Evolutionary conservation across 176 grass and related monocot species (phyloP).

Genomic region (Urochloa ruziziensis): DNA sequence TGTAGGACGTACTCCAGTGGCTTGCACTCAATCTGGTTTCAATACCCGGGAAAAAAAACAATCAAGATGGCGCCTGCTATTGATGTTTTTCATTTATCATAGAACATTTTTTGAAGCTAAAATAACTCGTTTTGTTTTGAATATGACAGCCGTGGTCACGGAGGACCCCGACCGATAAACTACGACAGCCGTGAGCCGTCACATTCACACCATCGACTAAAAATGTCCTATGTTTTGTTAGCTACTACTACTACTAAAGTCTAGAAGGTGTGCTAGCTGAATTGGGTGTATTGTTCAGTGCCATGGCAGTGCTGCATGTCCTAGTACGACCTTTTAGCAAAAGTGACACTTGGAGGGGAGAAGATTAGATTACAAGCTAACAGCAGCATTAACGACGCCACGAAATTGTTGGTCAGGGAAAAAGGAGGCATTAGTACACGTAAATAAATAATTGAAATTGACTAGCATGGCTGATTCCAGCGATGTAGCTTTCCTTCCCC

Average conservation of each 20-base stretch:
- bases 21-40: too few relatives aligned
- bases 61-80: too few relatives aligned
- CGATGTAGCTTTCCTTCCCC: slow-evolving; percentile 4
- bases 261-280: not conserved
- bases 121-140: too few relatives aligned
- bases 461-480: slow-evolving; percentile 22
- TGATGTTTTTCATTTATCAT: too few relatives aligned
- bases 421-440: not conserved
- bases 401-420: not conserved
- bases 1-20: too few relatives aligned
- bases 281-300: not conserved
- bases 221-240: not conserved
- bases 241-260: not conserved
- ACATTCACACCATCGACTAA: not conserved
- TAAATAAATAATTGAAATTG: slow-evolving; percentile 22
- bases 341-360: not conserved
- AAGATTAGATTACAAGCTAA: slow-evolving; percentile 25
- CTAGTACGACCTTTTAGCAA: not conserved
- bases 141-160: too few relatives aligned
- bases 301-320: not conserved
- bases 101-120: too few relatives aligned
- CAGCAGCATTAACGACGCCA: not conserved
- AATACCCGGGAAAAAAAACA: too few relatives aligned
- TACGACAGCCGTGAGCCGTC: not conserved
- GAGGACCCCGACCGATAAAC: not conserved